Conservation (phyloP, 2,329 filamentous ascomycete species). For the Fusarium pilosicola region DNA sequence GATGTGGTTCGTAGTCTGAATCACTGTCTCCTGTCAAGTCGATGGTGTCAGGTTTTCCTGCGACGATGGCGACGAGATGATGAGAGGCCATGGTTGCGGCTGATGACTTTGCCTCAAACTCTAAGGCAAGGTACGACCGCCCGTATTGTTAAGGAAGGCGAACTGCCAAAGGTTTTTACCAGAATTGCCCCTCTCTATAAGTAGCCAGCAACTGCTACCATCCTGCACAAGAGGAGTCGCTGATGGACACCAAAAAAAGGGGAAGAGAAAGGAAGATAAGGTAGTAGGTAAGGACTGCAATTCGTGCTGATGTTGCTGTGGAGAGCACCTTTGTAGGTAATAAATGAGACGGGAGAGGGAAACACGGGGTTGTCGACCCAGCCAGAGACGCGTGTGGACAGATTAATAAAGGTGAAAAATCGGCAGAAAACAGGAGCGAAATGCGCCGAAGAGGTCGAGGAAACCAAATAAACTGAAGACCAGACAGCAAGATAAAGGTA, state of each 20-base stretch:
- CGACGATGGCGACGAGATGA: constrained; percentile 7
- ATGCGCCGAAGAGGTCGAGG: background rate
- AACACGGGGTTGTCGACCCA: constrained; percentile 26
- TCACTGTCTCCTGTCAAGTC: constrained; percentile 34
- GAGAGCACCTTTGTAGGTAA: constrained; percentile 22
- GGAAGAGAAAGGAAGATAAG: background rate
- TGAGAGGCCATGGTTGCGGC: constrained; percentile 24
- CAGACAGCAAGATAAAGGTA: background rate
- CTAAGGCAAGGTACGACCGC: constrained; percentile 14
- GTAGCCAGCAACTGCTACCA: constrained; percentile 36
- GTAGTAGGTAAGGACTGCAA: constrained; percentile 5
- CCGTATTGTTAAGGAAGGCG: background rate
- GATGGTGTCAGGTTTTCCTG: constrained; percentile 14
- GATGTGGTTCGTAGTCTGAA: background rate
- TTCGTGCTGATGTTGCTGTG: constrained; percentile 15
- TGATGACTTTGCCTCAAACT: constrained; percentile 31
- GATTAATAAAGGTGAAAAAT: constrained; percentile 13
- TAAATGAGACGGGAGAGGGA: constrained; percentile 9
- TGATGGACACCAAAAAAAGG: background rate
- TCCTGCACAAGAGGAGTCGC: constrained; percentile 28
- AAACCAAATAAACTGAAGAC: background rate
- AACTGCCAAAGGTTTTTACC: constrained; percentile 40
- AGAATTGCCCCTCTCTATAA: constrained; percentile 41
- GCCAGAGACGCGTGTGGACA: constrained; percentile 34
- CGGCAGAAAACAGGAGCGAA: constrained; percentile 11